Conservation (phyloP, 139 green algal genomes). For the Micractinium conductrix region DNA sequence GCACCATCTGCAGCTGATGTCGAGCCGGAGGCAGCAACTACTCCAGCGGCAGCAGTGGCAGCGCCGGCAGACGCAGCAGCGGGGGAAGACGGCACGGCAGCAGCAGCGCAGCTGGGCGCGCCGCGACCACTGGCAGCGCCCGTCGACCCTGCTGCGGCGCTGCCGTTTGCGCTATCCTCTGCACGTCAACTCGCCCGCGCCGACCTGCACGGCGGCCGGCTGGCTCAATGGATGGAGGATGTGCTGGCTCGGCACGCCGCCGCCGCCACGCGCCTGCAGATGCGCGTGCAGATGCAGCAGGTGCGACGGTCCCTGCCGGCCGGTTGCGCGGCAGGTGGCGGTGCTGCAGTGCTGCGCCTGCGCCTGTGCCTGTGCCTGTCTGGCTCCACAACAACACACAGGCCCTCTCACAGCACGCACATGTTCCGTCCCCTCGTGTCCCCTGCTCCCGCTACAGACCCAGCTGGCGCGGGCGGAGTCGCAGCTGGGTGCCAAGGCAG, state of each 20-base stretch:
- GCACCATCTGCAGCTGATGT: not conserved
- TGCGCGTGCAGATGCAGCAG: conserved; percentile 79
- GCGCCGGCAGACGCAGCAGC: not conserved
- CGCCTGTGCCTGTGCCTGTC: not conserved
- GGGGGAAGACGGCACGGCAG: not conserved
- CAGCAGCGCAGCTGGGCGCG: not conserved
- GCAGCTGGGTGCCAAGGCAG: conserved; percentile 83
- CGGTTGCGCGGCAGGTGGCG: not conserved
- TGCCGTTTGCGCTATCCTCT: not conserved
- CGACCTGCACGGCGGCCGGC: conserved; percentile 56
- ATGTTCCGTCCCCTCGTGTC: no score
- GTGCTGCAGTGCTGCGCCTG: no score
- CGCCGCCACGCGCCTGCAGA: conserved; percentile 74
- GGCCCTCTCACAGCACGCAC: not conserved
- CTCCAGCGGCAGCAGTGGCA: not conserved
- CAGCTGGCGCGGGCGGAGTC: conserved; percentile 48
- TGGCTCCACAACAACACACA: not conserved
- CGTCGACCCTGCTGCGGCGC: not conserved
- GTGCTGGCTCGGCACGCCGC: conserved; percentile 73
- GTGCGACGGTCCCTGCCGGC: not conserved
- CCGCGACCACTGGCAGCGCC: not conserved
- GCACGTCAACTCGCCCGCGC: conserved; percentile 1
- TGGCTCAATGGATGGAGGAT: conserved; percentile 79
- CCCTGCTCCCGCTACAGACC: conserved; percentile 19
- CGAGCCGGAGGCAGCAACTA: not conserved